Evolutionary conservation across 2,329 filamentous ascomycete species (phyloP), one percentile per base, ranked within the genome.

Genomic region (Diaporthe helianthi): DNA sequence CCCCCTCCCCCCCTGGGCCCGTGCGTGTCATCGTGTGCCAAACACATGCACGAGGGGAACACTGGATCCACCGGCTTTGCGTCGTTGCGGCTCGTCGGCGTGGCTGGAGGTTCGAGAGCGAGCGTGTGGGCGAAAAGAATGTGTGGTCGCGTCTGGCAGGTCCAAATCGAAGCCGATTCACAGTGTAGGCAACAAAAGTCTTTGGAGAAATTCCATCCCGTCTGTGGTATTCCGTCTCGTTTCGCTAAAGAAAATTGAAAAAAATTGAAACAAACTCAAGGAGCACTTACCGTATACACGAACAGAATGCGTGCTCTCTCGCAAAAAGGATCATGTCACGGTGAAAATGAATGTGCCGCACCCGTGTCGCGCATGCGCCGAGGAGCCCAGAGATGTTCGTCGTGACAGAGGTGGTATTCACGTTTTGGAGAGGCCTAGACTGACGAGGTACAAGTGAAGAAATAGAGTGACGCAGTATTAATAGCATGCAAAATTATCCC

Each of bases 401-500:
- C 61, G 52, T 66, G 58, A 63, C 47, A 65, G 61, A 64, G 67
- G 65, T 67, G 70, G 63, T 71, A 69, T 71, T 69, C 70, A 69
- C 67, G 67, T 69, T 61, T 52, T 58, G 63, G 63, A 55, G 54
- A 64, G 63, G 67, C 69, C 70, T 69, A 69, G 55, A 65, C 67
- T 69, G 70, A 71, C 67, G 65, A 67, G 51, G 67, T 69, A 69
- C 67, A 71, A 51, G 54, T 64, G 64, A 69, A 71, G 44, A 69
- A 71, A 67, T 67, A 67, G 70, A 67, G 61, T 69, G 70, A 29
- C 55, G 70, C 70, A 67, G 67, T 71, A 71, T 71, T 71, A 71
- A 69, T 69, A 69, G 66, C 67, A 71, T 67, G 70, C 70, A 68
- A 64, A 58, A 71, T 71, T 71, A 69, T 69, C 38, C 67, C 67